Base-by-base conservation (phyloP, 1,284 basidiomycete species). In the Volvariella volvacea region DNA sequence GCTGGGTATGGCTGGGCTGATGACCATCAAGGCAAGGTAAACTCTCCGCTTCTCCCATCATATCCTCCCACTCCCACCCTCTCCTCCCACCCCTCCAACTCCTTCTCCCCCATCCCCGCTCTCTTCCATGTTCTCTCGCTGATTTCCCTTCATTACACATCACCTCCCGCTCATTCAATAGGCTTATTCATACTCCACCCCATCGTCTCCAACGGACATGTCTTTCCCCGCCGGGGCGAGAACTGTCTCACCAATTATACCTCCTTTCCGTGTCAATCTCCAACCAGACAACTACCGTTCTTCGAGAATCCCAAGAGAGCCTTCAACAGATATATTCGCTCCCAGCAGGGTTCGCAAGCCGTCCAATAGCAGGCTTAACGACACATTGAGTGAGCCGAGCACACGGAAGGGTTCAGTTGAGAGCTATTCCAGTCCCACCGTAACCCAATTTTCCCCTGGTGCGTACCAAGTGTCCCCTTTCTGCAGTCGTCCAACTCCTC, bases 361-460 rank as follows among this genome's bases (percentile, higher is more conserved):
- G 7, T 36, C 34, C 7, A 36, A 20, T 15, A 20, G 8, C n/a
- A 36, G 19, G 34, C 34, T 6, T 15, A 36, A 6, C 12, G 25
- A 48, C 25, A 28, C 25, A 12, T 28, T 28, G 42, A 55, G 55
- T 12, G 45, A 58, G 10, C 47, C 57, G 6, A 60, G 54, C 42
- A 53, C 54, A 52, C 49, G 52, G 47, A 55, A 22, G 50, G 43
- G 22, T 3, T 45, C 28, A 48, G 47, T 44, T 39, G 33, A n/a
- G 28, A 45, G 15, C 22, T 43, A n/a, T 28, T 28, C 25, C 25
- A 28, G 25, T 12, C 25, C 25, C 25, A 28, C 25, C 12, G 25
- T 12, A 12, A 28, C 6, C 12, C 25, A 28, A 28, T 6, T 12
- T 12, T 28, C 25, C 6, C 12, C 25, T 12, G 25, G 25, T 28